Percentiles rank a stretch among this genome's conserved stretches.
phyloP scores from a whole-genome alignment of 2,329 filamentous ascomycete species.

The Proliferodiscus dingleyae region DNA sequence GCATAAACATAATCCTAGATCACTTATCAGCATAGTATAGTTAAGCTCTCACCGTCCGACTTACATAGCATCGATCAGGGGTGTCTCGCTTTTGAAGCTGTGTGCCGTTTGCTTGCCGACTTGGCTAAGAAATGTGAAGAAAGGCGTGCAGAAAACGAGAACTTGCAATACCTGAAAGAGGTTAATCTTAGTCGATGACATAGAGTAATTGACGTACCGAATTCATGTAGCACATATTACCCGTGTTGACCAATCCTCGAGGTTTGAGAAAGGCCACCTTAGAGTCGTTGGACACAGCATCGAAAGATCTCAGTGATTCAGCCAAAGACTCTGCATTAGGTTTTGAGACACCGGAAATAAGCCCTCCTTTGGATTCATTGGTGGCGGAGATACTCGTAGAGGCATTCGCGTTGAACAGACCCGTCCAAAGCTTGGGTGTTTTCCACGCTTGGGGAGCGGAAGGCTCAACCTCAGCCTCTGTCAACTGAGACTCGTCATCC shows the following conservation, averaged over 20 bases:
- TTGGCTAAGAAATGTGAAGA: conserved; percentile 89
- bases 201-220: conserved; percentile 59
- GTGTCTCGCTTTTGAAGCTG: conserved; percentile 93
- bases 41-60: conserved; percentile 31
- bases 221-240: conserved; percentile 99
- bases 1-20: conserved; percentile 86
- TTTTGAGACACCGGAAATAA: conserved; percentile 37
- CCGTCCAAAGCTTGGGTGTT: conserved; percentile 63
- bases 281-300: conserved; percentile 48
- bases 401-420: conserved; percentile 54
- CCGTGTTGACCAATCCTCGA: conserved; percentile 89
- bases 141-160: conserved; percentile 87
- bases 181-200: conserved; percentile 31
- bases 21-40: conserved; percentile 5
- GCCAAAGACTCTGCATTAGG: conserved; percentile 60
- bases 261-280: conserved; percentile 85
- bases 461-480: conserved; percentile 34
- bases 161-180: conserved; percentile 78
- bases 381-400: conserved; percentile 29
- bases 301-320: conserved; percentile 72
- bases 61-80: conserved; percentile 88
- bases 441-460: conserved; percentile 36
- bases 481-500: conserved; percentile 16
- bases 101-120: conserved; percentile 77
- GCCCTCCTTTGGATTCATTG: conserved; percentile 28